These are phyloP conservation scores for Phialophora expanda DNA, from an alignment of 2,329 filamentous ascomycete species.

Conservation along the genomic window DNA sequence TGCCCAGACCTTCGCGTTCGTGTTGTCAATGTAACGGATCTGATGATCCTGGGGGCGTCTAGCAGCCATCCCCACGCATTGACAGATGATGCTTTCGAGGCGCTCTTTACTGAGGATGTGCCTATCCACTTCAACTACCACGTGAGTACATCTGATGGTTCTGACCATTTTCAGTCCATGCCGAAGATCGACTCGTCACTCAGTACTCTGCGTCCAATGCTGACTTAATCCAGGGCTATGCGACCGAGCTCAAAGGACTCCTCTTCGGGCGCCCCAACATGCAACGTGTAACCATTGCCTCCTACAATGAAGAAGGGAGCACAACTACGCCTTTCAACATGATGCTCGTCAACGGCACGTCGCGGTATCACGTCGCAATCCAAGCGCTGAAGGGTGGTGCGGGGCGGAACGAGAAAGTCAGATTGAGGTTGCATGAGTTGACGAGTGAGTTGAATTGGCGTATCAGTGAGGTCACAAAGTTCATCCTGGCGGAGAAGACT, in stretches of 20 bases:
- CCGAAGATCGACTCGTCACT: not conserved
- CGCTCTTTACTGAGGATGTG: constrained; percentile 62
- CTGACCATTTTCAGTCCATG: not conserved
- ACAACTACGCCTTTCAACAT: constrained; percentile 73
- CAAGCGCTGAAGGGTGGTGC: constrained; percentile 59
- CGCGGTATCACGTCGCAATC: constrained; percentile 64
- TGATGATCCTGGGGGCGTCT: constrained; percentile 66
- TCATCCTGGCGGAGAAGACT: constrained; percentile 59
- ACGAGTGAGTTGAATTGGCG: constrained; percentile 56
- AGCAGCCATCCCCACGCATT: constrained; percentile 65
- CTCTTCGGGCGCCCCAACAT: constrained; percentile 63
- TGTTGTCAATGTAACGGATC: constrained; percentile 69
- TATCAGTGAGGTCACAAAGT: constrained; percentile 58
- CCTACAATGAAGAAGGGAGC: constrained; percentile 68
- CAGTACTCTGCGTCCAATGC: not conserved
- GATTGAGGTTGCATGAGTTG: constrained; percentile 52
- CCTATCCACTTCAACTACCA: constrained; percentile 71
- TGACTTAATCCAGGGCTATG: constrained; percentile 52
- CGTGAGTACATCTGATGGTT: constrained; percentile 39
- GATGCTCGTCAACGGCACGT: constrained; percentile 68
- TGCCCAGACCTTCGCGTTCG: constrained; percentile 62
- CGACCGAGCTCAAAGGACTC: constrained; percentile 64
- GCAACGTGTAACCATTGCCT: constrained; percentile 61
- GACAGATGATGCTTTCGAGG: constrained; percentile 57
- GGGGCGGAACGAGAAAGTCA: constrained; percentile 56